Base-by-base conservation (phyloP, 495 filamentous ascomycete species). In the Lasiosphaeriaceae sp. region DNA sequence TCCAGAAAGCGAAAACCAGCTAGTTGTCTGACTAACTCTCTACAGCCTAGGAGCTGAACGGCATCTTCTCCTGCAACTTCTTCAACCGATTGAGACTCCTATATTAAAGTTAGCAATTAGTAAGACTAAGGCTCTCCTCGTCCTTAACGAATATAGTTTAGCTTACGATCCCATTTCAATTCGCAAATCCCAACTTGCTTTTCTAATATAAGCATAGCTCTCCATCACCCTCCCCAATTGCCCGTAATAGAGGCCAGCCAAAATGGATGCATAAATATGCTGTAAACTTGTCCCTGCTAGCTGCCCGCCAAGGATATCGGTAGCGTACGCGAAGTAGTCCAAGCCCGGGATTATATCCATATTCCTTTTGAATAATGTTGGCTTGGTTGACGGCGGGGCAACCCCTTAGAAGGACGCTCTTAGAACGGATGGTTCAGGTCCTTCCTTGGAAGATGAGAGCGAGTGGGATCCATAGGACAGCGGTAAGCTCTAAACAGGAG, bases 311-410 rank as follows among this genome's bases (percentile, higher is more conserved):
- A 97, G 75, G n/a, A 97, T 96, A 59, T 89, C 86, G 3, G 87
- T 86, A 2, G 92, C 94, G 59, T 89, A 84, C 14, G 86, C 87
- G 71, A 91, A 97, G 65, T 96, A 95, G 17, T 90, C 86, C 55
- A 97, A 72, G 0, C 94, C 94, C 1, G 94, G 93, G 57, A 97
- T 88, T 6, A 87, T 79, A 65, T 96, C 90, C n/a, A 92, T 69
- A 66, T 98, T 96, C 52, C 83, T 77, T 44, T 68, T 75, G 20
- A 74, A 57, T 5, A 69, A 66, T 17, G 63, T 55, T 1, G 56
- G 17, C 52, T 64, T 66, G 2, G 61, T 46, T 20, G 62, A 45
- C 1, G 66, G 58, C 17, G 56, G 41, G 5, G 59, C 67, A 31
- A 9, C 3, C 14, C 75, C 73, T 39, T 78, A 74, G 4, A 79